Evolutionary conservation across 75 land plant genomes (phyloP).

Genomic region (Cupressus sempervirens): DNA sequence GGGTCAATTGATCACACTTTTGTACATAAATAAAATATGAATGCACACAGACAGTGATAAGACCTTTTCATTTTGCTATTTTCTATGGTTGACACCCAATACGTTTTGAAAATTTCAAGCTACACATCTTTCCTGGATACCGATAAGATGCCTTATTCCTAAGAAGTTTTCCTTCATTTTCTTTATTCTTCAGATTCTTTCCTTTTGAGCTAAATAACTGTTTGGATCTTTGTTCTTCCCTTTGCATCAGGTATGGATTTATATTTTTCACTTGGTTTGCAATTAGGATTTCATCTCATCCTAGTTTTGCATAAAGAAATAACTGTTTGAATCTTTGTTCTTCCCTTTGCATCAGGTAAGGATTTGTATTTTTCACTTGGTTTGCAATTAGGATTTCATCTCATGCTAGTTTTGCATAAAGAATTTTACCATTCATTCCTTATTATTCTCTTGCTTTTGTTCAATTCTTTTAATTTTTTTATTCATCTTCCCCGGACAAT

Average conservation of each 20-base stretch:
- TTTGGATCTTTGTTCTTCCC: background rate
- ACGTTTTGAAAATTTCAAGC: background rate
- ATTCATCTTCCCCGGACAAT: background rate
- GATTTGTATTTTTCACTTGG: background rate
- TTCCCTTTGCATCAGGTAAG: background rate
- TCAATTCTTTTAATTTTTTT: background rate
- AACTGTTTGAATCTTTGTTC: background rate
- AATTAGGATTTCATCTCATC: background rate
- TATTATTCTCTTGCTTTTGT: background rate
- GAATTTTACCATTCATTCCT: background rate
- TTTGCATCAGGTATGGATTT: background rate
- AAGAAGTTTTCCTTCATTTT: background rate
- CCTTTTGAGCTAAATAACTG: background rate
- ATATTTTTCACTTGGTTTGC: background rate
- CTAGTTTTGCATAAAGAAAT: background rate
- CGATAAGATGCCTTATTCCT: background rate
- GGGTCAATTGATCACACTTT: background rate
- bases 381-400: background rate
- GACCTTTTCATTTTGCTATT: background rate
- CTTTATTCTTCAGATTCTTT: background rate
- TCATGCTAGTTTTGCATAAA: background rate
- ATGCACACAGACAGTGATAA: background rate
- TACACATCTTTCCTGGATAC: background rate
- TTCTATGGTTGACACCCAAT: background rate
- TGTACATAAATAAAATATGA: background rate